These are phyloP conservation scores for Pterocarpus santalinus DNA, from an alignment of 306 rosid genomes.

Conservation along the genomic window DNA sequence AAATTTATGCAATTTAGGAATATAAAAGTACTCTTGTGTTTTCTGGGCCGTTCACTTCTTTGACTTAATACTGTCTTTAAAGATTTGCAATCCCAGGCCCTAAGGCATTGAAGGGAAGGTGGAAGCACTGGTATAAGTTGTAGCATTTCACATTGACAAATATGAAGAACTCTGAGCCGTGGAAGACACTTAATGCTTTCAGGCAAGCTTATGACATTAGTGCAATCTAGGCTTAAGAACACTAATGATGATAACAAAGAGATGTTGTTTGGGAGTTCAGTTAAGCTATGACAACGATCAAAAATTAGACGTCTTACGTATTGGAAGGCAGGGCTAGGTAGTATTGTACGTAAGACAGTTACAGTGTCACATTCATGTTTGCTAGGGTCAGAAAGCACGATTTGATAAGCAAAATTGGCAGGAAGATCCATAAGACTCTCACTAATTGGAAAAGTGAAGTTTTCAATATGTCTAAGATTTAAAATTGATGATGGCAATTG, in stretches of 20 bases:
- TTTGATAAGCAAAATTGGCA: neutral
- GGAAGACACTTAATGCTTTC: constrained; percentile 25
- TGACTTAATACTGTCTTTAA: neutral
- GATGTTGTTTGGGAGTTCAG: constrained; percentile 32
- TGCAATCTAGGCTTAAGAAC: fast-evolving
- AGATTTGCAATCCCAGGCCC: neutral
- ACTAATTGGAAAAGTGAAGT: neutral
- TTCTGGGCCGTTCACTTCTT: neutral
- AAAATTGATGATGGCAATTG: constrained; percentile 23
- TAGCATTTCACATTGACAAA: neutral
- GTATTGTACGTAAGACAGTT: neutral
- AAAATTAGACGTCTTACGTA: neutral
- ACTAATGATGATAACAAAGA: constrained; percentile 28
- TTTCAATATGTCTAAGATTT: neutral
- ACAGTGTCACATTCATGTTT: neutral
- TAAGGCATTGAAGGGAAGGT: neutral
- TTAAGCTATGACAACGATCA: neutral
- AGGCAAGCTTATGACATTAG: constrained; percentile 15
- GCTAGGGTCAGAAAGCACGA: neutral
- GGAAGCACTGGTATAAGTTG: constrained; percentile 30
- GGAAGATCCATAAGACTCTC: constrained; percentile 4
- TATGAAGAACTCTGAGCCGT: neutral
- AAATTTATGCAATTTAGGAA: neutral
- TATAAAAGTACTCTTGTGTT: neutral
- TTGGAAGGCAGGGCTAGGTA: neutral